Evolutionary conservation across 345 rosid species (phyloP), one percentile per base, ranked within the genome.

Genomic region (Camelina hispida): DNA sequence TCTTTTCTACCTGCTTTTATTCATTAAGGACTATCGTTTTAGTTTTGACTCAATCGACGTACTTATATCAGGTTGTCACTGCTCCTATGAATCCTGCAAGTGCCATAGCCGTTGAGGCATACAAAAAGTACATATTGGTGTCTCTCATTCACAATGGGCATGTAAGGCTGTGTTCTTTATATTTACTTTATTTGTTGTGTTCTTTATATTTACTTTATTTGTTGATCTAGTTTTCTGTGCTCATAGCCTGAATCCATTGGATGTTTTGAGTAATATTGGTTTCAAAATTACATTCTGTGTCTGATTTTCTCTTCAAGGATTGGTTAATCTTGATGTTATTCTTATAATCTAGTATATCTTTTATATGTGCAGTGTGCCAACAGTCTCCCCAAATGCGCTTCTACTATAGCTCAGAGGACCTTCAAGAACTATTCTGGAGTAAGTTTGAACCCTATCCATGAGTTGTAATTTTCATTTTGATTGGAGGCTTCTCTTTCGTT

Each of bases 71-170:
- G 99, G 98, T 87, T 70, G 91, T 93, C 79, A 93, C 97, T 58
- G 93, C 99, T 77, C 98, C 98, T 37, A 92, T 91, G 97, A 71
- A 83, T 74, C n/a, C 58, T 5, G 72, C 84, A 77, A 96, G 82
- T 83, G 96, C 97, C 50, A 91, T 96, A 66, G 94, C 96, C 38
- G 80, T 91, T 62, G 98, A 96, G 86, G 96, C 97, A 9, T 90
- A 90, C 86, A 90, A 88, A 86, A 96, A 96, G 79, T 88, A 90
- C 77, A 80, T 88, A 68, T 66, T 93, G 84, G 97, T 88, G 62
- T 88, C 91, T 60, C 97, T 96, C 58, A 91, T 90, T 84, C 87
- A 83, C 74, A 69, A 83, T 76, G 98, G 99, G 57, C 97, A 91
- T 87, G 99, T 87, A 72, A 52, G 66, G 25, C 51, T 71, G n/a